Conservation (phyloP, 2,329 filamentous ascomycete genomes). For the Lasiodiplodia theobromae region DNA sequence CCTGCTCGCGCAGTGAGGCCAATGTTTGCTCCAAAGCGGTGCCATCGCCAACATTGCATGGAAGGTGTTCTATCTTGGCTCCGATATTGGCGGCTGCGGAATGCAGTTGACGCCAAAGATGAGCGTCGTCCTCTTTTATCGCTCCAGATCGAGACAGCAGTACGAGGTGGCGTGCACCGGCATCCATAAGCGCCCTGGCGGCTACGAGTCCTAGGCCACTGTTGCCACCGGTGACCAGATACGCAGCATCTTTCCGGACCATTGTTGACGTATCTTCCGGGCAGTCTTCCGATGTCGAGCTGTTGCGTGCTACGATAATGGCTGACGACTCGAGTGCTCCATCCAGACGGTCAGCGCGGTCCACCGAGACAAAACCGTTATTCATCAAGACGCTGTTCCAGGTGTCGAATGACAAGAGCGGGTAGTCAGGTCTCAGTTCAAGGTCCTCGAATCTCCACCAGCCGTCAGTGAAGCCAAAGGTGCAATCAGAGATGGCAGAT, state of each 20-base stretch:
- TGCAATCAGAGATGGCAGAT: background rate
- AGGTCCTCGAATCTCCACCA: background rate
- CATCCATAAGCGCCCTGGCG: conserved; percentile 32
- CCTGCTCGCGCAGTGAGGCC: background rate
- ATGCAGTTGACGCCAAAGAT: too few relatives aligned
- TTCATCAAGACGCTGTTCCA: too few relatives aligned
- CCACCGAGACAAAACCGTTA: too few relatives aligned
- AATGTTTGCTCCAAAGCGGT: background rate
- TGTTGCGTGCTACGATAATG: background rate
- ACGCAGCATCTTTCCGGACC: too few relatives aligned
- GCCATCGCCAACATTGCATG: background rate
- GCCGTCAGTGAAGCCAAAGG: background rate
- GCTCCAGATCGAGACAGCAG: background rate
- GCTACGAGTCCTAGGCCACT: conserved; percentile 36
- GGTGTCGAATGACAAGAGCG: background rate
- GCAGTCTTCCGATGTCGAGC: background rate
- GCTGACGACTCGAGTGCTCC: background rate
- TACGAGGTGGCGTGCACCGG: conserved; percentile 34
- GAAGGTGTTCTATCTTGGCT: background rate
- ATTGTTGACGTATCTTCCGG: background rate
- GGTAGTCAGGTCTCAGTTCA: background rate
- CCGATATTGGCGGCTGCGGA: conserved; percentile 34
- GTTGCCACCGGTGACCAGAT: conserved; percentile 36
- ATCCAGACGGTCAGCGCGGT: background rate
- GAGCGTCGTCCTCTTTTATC: too few relatives aligned